Evolutionary conservation across 345 rosid genomes (phyloP), one percentile per base, ranked within the genome.

Genomic region (Syzygium grande): DNA sequence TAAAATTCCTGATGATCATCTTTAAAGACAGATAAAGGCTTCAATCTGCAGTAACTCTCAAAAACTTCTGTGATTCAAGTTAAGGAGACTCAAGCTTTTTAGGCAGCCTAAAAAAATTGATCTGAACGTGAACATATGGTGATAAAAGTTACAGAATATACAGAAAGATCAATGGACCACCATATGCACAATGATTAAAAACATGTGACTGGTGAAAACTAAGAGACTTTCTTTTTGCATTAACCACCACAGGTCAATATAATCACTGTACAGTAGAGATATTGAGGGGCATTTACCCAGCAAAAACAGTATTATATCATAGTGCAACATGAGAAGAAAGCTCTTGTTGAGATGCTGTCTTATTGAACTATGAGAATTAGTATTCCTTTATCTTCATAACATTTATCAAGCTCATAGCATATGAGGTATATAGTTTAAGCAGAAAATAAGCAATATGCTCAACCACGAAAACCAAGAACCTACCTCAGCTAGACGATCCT

Each of bases 401-500:
- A 73, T 38, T 73, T 38, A 73, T 38, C 46, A 73, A 38, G 49
- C 27, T 73, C 49, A 73, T 38, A 73, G 49, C 49, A 73, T 73
- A 38, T 38, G 83, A 73, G 83, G 83, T 34, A 41, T 19, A 73
- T 23, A 73, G 83, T 52, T 84, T 29, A 84, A 53, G 61, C 59
- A 11, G 25, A 58, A 51, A 53, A 84, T 51, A 84, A 52, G 9
- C n/a, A 61, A 80, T 49, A 43, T 86, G 52, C 59, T 34, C 34
- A 38, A 27, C 19, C 63, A 55, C 43, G 52, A 84, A 59, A 59
- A 79, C 46, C 85, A 53, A 88, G 22, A 85, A 85, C 93, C 87
- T 89, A 98, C 99, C 98, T 98, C 99, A 65, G 99, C 99, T 73
- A 98, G 94, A 88, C 99, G 99, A 92, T 98, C 99, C 92, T 98